phyloP scores from a whole-genome alignment of 2,329 filamentous ascomycete genomes.

The Cercospora zeina region DNA sequence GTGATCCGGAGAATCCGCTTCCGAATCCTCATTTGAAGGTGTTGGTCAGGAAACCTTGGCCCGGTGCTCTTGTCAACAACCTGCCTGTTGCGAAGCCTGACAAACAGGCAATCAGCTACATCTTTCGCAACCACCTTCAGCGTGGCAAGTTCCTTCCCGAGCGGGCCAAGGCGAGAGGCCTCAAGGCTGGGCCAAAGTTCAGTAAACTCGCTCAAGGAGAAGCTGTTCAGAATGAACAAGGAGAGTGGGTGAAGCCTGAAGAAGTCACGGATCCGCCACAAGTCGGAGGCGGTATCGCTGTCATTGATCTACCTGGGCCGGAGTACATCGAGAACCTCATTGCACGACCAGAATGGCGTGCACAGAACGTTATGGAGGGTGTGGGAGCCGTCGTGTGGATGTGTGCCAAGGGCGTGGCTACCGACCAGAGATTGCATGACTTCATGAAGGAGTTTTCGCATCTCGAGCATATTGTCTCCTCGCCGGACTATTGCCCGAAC shows the following conservation, averaged over 20 bases:
- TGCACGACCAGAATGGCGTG: slow-evolving; percentile 69
- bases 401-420: slow-evolving; percentile 66
- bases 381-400: slow-evolving; percentile 77
- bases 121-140: slow-evolving; percentile 72
- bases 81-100: slow-evolving; percentile 70
- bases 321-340: slow-evolving; percentile 72
- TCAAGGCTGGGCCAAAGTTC: slow-evolving; percentile 62
- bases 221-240: slow-evolving; percentile 63
- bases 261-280: slow-evolving; percentile 75
- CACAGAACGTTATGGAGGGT: slow-evolving; percentile 63
- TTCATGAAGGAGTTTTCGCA: slow-evolving; percentile 67
- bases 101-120: slow-evolving; percentile 75
- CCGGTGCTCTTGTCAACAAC: slow-evolving; percentile 61
- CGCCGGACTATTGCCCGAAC: slow-evolving; percentile 72
- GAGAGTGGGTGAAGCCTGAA: slow-evolving; percentile 72
- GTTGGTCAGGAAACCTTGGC: slow-evolving; percentile 75
- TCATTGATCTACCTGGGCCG: slow-evolving; percentile 73
- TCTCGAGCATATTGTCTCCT: slow-evolving; percentile 75
- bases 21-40: slow-evolving; percentile 65
- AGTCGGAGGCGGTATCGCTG: slow-evolving; percentile 70
- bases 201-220: slow-evolving; percentile 62
- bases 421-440: slow-evolving; percentile 61
- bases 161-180: slow-evolving; percentile 64
- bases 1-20: slow-evolving; percentile 47
- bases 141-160: slow-evolving; percentile 77